Evolutionary conservation across 2,329 filamentous ascomycete species (phyloP).

Genomic region (Hypoxylon sp.): DNA sequence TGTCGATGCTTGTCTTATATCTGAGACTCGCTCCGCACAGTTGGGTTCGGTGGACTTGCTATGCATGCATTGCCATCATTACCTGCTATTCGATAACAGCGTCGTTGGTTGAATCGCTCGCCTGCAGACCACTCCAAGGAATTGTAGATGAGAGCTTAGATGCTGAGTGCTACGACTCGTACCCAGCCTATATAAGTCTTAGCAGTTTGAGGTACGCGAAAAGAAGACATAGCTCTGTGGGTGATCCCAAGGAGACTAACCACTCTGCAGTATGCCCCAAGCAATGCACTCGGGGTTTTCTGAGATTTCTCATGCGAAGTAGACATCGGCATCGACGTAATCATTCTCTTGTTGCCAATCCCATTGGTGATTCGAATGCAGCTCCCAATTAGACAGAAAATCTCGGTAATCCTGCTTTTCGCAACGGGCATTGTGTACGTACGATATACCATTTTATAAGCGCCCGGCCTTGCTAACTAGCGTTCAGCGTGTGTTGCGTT

Average conservation of each 20-base stretch:
- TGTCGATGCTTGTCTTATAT: slow-evolving; percentile 44
- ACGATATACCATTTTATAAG: neutral
- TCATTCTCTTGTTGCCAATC: slow-evolving; percentile 39
- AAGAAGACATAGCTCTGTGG: neutral
- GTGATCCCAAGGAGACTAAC: slow-evolving; percentile 9
- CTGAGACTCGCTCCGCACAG: slow-evolving; percentile 35
- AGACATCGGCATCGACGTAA: slow-evolving; percentile 42
- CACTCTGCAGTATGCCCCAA: slow-evolving; percentile 22
- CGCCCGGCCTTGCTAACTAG: neutral
- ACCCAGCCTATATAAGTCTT: slow-evolving; percentile 41
- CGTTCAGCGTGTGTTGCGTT: slow-evolving; percentile 36
- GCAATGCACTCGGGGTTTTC: neutral
- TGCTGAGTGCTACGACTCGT: slow-evolving; percentile 40
- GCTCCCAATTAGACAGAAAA: slow-evolving; percentile 40
- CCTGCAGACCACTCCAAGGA: slow-evolving; percentile 36
- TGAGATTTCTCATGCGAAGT: slow-evolving; percentile 11
- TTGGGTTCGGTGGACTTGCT: slow-evolving; percentile 40
- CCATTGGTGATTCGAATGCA: slow-evolving; percentile 41
- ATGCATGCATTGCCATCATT: slow-evolving; percentile 28
- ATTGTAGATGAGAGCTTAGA: slow-evolving; percentile 44
- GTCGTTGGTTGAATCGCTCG: slow-evolving; percentile 41
- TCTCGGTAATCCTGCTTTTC: slow-evolving; percentile 39
- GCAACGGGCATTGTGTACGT: slow-evolving; percentile 42
- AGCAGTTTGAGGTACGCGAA: slow-evolving; percentile 38
- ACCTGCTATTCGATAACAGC: slow-evolving; percentile 39